Base-by-base conservation (phyloP, 2,329 filamentous ascomycete genomes). In the Trichoderma sp. region DNA sequence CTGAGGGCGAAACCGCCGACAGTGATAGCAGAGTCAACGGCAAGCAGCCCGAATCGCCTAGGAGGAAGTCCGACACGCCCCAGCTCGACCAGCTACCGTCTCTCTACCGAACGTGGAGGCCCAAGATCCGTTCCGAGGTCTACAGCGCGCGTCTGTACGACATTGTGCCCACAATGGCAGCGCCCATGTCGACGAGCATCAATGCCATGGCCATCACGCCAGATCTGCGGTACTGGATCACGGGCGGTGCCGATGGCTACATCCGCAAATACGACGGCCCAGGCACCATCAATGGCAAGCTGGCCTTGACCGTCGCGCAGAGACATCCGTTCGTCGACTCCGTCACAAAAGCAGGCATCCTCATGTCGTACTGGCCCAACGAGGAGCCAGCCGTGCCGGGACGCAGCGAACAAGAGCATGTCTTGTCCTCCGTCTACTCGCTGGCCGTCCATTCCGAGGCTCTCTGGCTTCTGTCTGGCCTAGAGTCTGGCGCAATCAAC, bases 311-410 rank as follows among this genome's bases (percentile, higher is more conserved):
- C 0, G 97, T 99, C 6, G 97, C 97, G 38, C 97, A 99, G 85
- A 90, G 94, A 66, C 97, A 99, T 82, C 97, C 97, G 0, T 99
- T 98, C 80, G 97, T 99, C 56, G 97, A 99, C 83, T 98, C 94
- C 80, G 97, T 99, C 60, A 94, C 95, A 74, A 99, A 99, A 84
- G 95, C 96, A 2, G 97, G 95, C 1, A 94, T 98, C 6, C 86
- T 98, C 67, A 92, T 98, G 89, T 97, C 94, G 69, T 99, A 99
- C 83, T 99, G 97, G 97, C 97, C 98, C 83, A 99, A 98, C 80
- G 95, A 98, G 83, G 96, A 99, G 82, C 90, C 91, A 2, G 78
- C 85, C 3, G 82, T 81, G 1, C 83, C 85, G 0, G 75, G 73
- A 6, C 83, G 85, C 45, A 83, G 86, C 16, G 86, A 87, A 14